phyloP scores from a whole-genome alignment of 78 protist species.

The Ministeria vibrans region DNA sequence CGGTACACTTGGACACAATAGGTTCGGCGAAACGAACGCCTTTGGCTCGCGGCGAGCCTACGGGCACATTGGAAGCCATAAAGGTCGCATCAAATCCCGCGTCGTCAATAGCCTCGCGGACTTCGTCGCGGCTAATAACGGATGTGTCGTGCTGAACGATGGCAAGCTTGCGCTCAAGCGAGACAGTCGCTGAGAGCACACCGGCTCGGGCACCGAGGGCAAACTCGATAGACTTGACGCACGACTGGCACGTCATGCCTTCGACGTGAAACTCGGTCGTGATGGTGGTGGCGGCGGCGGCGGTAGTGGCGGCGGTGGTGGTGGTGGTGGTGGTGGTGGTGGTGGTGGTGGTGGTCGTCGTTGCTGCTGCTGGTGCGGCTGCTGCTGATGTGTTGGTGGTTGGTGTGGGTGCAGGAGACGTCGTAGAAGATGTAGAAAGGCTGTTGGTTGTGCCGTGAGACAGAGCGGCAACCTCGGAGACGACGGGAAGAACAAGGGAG shows the following conservation, averaged over 20 bases:
- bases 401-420: neutral
- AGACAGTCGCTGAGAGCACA: neutral
- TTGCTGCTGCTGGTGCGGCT: neutral
- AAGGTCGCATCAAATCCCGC: slow-evolving; percentile 9
- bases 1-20: too few relatives aligned
- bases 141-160: neutral
- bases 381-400: neutral
- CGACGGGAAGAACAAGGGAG: neutral
- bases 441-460: neutral
- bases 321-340: neutral
- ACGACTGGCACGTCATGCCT: neutral
- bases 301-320: neutral
- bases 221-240: neutral
- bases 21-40: too few relatives aligned
- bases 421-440: neutral
- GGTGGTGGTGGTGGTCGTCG: neutral
- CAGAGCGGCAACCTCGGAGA: neutral
- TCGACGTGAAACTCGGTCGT: neutral
- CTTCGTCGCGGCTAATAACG: neutral
- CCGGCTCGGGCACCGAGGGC: neutral
- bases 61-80: neutral
- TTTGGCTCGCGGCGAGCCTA: neutral
- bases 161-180: neutral
- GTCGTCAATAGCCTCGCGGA: neutral
- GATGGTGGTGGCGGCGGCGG: neutral